Conservation (phyloP, 1,284 basidiomycete species). For the Porogramme epimiltina region DNA sequence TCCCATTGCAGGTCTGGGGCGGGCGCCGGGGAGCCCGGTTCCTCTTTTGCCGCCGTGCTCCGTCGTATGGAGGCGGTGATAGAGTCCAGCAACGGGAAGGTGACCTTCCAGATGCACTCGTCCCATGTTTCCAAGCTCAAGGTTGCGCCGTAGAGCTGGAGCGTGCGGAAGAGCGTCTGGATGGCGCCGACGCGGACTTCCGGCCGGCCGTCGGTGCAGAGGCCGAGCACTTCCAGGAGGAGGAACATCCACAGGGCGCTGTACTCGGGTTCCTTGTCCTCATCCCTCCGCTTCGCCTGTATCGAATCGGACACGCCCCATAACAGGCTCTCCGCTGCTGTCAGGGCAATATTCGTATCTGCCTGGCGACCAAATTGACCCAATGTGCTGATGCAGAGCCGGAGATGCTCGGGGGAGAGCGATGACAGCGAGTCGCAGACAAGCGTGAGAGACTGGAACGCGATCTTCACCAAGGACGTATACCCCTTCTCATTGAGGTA, state of each 20-base stretch:
- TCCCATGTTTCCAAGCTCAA: constrained; percentile 85
- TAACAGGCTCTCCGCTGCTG: constrained; percentile 85
- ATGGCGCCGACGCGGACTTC: constrained; percentile 94
- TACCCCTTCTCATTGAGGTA: constrained; percentile 65
- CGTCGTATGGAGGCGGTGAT: constrained; percentile 61
- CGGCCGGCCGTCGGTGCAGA: constrained; percentile 81
- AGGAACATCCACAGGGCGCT: constrained; percentile 92
- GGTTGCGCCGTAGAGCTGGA: constrained; percentile 90
- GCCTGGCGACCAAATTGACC: constrained; percentile 89
- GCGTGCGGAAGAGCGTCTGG: constrained; percentile 91
- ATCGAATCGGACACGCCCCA: constrained; percentile 96
- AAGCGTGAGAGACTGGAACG: constrained; percentile 91
- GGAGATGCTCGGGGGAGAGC: constrained; percentile 80
- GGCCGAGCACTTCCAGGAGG: constrained; percentile 78
- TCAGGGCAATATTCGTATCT: constrained; percentile 95
- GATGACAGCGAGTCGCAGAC: constrained; percentile 91
- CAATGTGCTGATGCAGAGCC: constrained; percentile 86
- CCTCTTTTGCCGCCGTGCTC: constrained; percentile 3
- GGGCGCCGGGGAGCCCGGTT: constrained; percentile 15
- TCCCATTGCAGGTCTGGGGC: constrained; percentile 61
- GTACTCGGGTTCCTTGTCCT: constrained; percentile 67
- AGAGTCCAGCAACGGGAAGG: constrained; percentile 85
- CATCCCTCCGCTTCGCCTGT: constrained; percentile 74
- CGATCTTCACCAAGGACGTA: constrained; percentile 77
- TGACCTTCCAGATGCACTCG: constrained; percentile 84